Evolutionary conservation across 2,329 filamentous ascomycete genomes (phyloP), one percentile per base, ranked within the genome.

Genomic region (Didymella sp.): DNA sequence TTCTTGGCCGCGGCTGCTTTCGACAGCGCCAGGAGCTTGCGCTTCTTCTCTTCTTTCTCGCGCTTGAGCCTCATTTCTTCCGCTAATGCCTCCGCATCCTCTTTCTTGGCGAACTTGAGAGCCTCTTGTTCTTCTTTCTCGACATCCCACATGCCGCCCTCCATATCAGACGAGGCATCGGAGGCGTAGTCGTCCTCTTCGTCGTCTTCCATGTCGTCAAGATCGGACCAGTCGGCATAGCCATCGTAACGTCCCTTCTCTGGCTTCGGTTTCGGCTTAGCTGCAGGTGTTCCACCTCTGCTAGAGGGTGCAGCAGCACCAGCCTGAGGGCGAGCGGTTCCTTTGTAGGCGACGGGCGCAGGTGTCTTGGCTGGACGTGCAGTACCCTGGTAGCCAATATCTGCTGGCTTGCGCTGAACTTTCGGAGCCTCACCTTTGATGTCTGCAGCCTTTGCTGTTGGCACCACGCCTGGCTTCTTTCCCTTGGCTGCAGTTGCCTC

Each of bases 81-180:
- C 2, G 80, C 81, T 64, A 89, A 78, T 57, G 89, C 86, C 63
- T 85, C 79, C 17, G 84, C 79, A 66, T 93, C 90, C 71, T 93
- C 90, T 43, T 82, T 82, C 41, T 84, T 84, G 22, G 89, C 90
- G 51, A 83, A 80, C 27, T 79, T 76, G 58, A 88, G 83, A 2
- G 89, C 88, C 46, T 78, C 71, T 43, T 81, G 78, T 72, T 94
- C 90, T 73, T 94, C 90, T 31, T 83, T 79, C 59, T 92, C 89
- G 49, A 93, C 85, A 64, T 92, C 89, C 58, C 87, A 88, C 33
- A 89, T 73, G 30, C 89, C 89, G 2, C 89, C 90, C 73, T 92
- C 89, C 88, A 92, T 92, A 66, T 91, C 90, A 6, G 88, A 91
- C 5, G 87, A 89, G 6, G 73, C 85, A 51, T 89, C 89, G 0